Conservation (phyloP, 108 stramenopile genomes). For the Skeletonema tropicum region DNA sequence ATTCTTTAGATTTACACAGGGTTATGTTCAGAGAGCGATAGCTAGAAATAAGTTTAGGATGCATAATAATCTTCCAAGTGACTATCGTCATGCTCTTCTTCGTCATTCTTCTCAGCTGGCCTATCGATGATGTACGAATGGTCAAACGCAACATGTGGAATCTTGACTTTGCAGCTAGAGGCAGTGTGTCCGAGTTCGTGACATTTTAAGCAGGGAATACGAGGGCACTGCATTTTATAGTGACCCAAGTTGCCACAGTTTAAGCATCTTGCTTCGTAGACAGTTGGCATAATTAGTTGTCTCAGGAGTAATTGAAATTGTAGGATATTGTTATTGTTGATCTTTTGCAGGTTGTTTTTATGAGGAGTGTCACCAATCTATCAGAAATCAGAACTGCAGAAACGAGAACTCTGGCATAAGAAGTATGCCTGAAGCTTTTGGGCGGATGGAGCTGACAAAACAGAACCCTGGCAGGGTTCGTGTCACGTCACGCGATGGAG, state of each 20-base stretch:
- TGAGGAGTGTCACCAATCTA: background rate
- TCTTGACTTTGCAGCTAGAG: conserved; percentile 3
- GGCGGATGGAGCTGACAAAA: too few relatives aligned
- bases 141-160: conserved; percentile 12
- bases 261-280: conserved; percentile 35
- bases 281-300: conserved; percentile 26
- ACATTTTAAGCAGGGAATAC: conserved; percentile 20
- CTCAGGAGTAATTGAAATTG: too few relatives aligned
- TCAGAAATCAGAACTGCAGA: too few relatives aligned
- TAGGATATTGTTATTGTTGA: background rate
- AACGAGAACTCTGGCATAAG: too few relatives aligned
- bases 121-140: background rate
- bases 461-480: too few relatives aligned
- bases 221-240: conserved; percentile 19
- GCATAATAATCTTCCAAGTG: conserved; percentile 23
- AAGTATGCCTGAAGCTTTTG: too few relatives aligned
- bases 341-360: background rate
- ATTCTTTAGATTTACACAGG: conserved; percentile 15
- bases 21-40: background rate
- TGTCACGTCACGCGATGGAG: background rate
- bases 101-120: background rate
- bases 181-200: conserved; percentile 11
- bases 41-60: background rate
- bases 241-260: conserved; percentile 29
- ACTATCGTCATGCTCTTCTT: conserved; percentile 1